Conservation (phyloP, 495 filamentous ascomycete genomes). For the Aspergillus nidulans region DNA sequence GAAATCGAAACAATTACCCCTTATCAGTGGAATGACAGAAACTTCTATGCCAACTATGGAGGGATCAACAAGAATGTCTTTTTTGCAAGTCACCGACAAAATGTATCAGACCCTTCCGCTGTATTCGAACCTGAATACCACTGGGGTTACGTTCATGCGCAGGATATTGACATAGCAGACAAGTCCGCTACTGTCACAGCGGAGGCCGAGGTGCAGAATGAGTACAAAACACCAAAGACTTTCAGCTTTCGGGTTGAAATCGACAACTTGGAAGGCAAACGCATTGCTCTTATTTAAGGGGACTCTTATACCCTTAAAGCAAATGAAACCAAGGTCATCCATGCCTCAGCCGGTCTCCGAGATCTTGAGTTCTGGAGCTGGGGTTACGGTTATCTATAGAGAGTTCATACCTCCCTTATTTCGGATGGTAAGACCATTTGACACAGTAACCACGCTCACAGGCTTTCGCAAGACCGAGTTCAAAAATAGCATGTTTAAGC, state of each 20-base stretch:
- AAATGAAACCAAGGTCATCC: conserved; percentile 3
- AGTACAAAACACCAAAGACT: background rate
- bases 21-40: background rate
- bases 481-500: conserved; percentile 3
- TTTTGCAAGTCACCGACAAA: background rate
- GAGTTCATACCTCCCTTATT: background rate
- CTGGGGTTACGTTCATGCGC: background rate
- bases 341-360: background rate
- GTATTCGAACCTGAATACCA: background rate
- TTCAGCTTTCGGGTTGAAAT: background rate
- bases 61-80: background rate
- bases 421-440: background rate
- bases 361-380: background rate
- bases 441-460: background rate
- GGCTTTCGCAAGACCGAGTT: conserved; percentile 10
- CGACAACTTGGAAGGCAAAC: background rate
- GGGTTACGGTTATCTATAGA: background rate
- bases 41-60: background rate
- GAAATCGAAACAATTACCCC: background rate
- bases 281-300: background rate
- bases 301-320: background rate
- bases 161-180: background rate
- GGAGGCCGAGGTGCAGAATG: background rate
- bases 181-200: background rate
- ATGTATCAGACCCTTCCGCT: background rate